A percentile compares a stretch with the other conserved stretches of the same genome.
Evolutionary conservation across 768 basidiomycete genomes (phyloP).

Genomic region (Serpula lacrymans): DNA sequence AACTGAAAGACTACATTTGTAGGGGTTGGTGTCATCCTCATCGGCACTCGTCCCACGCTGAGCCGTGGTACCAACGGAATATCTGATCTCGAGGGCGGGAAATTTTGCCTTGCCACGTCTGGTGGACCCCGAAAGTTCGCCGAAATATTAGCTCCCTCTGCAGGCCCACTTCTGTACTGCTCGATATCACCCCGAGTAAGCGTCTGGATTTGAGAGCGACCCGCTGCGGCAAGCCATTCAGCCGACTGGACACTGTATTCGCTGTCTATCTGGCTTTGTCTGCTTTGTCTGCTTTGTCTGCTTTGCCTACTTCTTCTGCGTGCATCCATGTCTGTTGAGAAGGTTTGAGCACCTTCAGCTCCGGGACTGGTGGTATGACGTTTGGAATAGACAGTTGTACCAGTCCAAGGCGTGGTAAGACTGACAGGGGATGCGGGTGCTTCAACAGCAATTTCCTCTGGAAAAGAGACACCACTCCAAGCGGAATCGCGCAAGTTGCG

Average conservation of each 20-base stretch:
- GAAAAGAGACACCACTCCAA: constrained; percentile 21
- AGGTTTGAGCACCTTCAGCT: not conserved
- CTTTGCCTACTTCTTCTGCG: no score
- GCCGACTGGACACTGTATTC: constrained; percentile 28
- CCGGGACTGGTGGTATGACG: not conserved
- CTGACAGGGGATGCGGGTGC: constrained; percentile 3
- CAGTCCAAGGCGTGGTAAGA: constrained; percentile 9
- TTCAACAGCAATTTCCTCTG: constrained; percentile 1
- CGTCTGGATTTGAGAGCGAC: constrained; percentile 9
- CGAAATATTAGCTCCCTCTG: constrained; percentile 2
- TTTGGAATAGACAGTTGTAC: constrained; percentile 3
- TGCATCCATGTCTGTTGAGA: no score
- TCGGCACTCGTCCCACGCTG: constrained; percentile 38
- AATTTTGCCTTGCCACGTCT: constrained; percentile 4
- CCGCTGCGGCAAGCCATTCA: constrained; percentile 26
- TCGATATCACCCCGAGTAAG: constrained; percentile 21
- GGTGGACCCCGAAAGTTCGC: constrained; percentile 8
- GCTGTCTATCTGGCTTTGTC: constrained; percentile 20
- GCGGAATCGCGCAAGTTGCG: constrained; percentile 10
- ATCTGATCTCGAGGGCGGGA: not conserved
- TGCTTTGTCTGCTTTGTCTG: constrained; percentile 14
- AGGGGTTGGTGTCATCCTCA: constrained; percentile 32
- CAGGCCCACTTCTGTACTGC: constrained; percentile 21
- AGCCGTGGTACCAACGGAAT: not conserved
- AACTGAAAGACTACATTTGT: constrained; percentile 17